These are phyloP conservation scores for Amauroascus niger DNA, from an alignment of 2,329 filamentous ascomycete species.

Conservation along the genomic window DNA sequence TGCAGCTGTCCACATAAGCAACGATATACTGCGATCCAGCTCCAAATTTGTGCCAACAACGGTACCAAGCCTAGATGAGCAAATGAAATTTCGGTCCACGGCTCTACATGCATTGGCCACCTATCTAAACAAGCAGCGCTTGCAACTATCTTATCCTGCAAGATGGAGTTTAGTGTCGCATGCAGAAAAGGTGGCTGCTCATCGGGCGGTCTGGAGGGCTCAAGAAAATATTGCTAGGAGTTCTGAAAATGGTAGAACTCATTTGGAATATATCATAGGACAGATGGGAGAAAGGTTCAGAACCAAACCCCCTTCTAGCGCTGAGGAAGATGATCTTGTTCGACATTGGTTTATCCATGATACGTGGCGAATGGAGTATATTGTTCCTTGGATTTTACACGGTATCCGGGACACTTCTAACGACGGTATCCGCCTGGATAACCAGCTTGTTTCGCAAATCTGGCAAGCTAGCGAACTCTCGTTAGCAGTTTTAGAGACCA, in stretches of 20 bases:
- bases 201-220: constrained; percentile 66
- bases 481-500: constrained; percentile 52
- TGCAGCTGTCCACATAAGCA: constrained; percentile 69
- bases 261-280: constrained; percentile 64
- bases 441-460: constrained; percentile 38
- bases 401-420: constrained; percentile 64
- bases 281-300: constrained; percentile 69
- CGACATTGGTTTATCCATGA: constrained; percentile 82
- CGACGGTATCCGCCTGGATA: constrained; percentile 46
- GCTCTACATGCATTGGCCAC: constrained; percentile 66
- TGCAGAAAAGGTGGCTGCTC: constrained; percentile 81
- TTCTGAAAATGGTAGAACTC: constrained; percentile 54
- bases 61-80: constrained; percentile 68
- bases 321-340: constrained; percentile 66
- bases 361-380: constrained; percentile 59
- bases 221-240: constrained; percentile 60
- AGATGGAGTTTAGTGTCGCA: constrained; percentile 79
- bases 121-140: constrained; percentile 55
- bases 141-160: constrained; percentile 55
- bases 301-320: constrained; percentile 52
- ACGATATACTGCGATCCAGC: constrained; percentile 68
- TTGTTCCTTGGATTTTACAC: constrained; percentile 70
- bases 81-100: constrained; percentile 61
- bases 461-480: constrained; percentile 69
- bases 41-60: constrained; percentile 64